These are phyloP conservation scores for Trichopus zeylanicus DNA, from an alignment of 116 monocot species.

Conservation along the genomic window DNA sequence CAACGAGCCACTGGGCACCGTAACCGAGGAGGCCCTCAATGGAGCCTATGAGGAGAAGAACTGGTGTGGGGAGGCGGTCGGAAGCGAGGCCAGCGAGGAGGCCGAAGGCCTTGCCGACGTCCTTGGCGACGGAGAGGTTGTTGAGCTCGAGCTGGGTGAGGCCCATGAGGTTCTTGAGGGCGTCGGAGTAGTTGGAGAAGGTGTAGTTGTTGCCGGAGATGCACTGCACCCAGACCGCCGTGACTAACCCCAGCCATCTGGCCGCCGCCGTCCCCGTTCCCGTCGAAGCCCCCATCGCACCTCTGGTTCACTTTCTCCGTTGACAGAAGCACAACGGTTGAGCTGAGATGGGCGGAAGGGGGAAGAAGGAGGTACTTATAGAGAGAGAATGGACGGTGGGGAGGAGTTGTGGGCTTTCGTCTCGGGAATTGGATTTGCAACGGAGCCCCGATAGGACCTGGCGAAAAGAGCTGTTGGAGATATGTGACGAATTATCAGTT, in stretches of 20 bases:
- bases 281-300: conserved; percentile 1
- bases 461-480: too few relatives aligned
- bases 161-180: conserved; percentile 75
- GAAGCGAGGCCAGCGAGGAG: conserved; percentile 85
- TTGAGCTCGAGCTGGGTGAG: conserved; percentile 77
- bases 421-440: too few relatives aligned
- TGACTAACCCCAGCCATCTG: conserved; percentile 80
- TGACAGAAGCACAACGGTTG: too few relatives aligned
- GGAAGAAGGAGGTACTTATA: too few relatives aligned
- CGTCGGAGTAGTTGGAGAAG: conserved; percentile 93
- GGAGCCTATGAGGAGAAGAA: conserved; percentile 78
- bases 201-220: conserved; percentile 99
- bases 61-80: conserved; percentile 59
- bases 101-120: conserved; percentile 96
- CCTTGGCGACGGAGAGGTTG: conserved; percentile 90
- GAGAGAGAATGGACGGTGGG: too few relatives aligned
- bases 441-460: too few relatives aligned
- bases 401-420: too few relatives aligned
- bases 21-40: conserved; percentile 81
- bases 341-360: too few relatives aligned
- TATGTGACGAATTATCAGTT: too few relatives aligned
- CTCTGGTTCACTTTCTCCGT: too few relatives aligned
- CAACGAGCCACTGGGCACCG: conserved; percentile 89
- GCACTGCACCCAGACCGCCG: conserved; percentile 96
- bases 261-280: conserved; percentile 20